A percentile compares a stretch with the other conserved stretches of the same genome.
phyloP scores from a whole-genome alignment of 495 filamentous ascomycete species.

The Podospora pseudocomata region DNA sequence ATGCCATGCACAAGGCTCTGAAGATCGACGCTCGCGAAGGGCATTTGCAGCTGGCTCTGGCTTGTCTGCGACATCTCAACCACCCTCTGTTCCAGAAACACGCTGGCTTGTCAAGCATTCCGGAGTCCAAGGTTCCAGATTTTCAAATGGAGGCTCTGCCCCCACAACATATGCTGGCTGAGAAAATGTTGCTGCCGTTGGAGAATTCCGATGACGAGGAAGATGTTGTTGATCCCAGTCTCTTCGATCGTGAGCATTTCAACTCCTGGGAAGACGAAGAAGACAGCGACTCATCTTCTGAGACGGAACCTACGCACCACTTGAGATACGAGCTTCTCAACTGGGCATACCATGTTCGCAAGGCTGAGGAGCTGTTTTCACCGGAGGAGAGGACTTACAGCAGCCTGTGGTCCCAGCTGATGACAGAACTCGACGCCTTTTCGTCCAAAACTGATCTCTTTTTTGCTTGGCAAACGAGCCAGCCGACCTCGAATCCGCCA shows the following conservation, averaged over 20 bases:
- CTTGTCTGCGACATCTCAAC: conserved; percentile 29
- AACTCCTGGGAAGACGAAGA: not conserved
- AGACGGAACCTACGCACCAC: not conserved
- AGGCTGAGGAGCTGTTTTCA: conserved; percentile 22
- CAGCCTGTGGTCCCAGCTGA: conserved; percentile 18
- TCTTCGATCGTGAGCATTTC: not conserved
- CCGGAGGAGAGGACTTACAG: conserved; percentile 19
- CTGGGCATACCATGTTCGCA: conserved; percentile 23
- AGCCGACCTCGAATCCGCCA: not conserved
- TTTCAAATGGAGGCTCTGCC: not conserved
- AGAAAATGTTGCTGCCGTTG: not conserved
- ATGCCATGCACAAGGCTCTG: conserved; percentile 2
- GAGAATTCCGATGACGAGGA: conserved; percentile 5
- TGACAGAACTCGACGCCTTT: conserved; percentile 26
- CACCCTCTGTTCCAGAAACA: conserved; percentile 23
- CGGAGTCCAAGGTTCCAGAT: not conserved
- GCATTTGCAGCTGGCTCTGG: conserved; percentile 23
- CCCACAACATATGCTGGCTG: not conserved
- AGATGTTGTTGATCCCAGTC: not conserved
- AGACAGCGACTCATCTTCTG: not conserved
- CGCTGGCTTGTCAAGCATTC: conserved; percentile 10
- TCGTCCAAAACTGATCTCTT: conserved; percentile 13
- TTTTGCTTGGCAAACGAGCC: conserved; percentile 20
- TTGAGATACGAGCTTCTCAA: conserved; percentile 24
- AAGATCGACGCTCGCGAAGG: conserved; percentile 21